These are phyloP conservation scores for Yarrowia alimentaria DNA, from an alignment of 805 yeast genomes.

Conservation along the genomic window DNA sequence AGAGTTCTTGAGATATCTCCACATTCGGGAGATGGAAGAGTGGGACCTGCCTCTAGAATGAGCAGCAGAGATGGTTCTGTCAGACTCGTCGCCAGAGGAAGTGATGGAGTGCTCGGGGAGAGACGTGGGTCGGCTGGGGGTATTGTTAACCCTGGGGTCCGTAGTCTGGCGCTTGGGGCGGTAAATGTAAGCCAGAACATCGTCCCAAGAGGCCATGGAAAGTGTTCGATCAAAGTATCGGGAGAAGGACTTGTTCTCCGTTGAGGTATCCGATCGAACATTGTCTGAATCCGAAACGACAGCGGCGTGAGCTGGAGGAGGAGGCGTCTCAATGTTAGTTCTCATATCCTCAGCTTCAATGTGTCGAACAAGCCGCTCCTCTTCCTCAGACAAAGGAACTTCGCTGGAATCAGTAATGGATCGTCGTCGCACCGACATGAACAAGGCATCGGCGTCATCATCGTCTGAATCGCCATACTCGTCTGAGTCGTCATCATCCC, in stretches of 20 bases:
- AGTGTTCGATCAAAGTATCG: conserved; percentile 24
- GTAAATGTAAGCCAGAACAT: conserved; percentile 24
- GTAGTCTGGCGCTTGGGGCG: conserved; percentile 23
- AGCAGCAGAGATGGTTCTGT: conserved; percentile 17
- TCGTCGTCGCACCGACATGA: conserved; percentile 10
- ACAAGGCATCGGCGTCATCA: conserved; percentile 5
- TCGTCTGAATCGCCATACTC: conserved; percentile 7
- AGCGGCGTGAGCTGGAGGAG: no score
- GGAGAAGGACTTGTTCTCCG: conserved; percentile 9
- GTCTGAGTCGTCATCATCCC: conserved; percentile 21
- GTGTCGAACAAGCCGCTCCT: conserved; percentile 13
- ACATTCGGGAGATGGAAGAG: conserved; percentile 25
- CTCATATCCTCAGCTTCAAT: conserved; percentile 24
- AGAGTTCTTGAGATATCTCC: conserved; percentile 21
- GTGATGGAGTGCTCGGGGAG: conserved; percentile 23
- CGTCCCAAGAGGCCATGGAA: conserved; percentile 24
- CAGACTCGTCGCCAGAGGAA: conserved; percentile 23
- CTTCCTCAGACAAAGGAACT: conserved; percentile 8
- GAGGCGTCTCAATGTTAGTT: no score
- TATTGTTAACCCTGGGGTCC: no score
- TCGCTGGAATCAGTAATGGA: not conserved
- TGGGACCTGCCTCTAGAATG: conserved; percentile 13
- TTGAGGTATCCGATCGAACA: conserved; percentile 15
- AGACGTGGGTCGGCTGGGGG: no score
- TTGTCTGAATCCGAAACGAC: conserved; percentile 15